Percentiles rank a stretch among this genome's conserved stretches.
phyloP scores from a whole-genome alignment of 2,329 filamentous ascomycete species.

The Davidsoniella eucalypti region DNA sequence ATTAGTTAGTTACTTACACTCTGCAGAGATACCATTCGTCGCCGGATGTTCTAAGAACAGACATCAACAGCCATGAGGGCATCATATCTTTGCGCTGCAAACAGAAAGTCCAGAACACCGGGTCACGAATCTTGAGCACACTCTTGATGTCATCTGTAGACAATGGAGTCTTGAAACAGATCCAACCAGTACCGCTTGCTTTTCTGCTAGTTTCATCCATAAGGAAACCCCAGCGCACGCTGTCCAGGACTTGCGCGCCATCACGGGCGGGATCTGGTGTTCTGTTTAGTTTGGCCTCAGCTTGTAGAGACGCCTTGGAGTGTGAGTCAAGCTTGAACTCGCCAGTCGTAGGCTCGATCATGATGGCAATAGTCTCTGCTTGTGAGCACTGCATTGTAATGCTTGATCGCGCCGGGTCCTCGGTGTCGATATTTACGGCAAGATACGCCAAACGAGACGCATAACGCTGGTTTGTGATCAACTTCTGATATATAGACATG shows the following conservation, averaged over 20 bases:
- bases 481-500: constrained; percentile 42
- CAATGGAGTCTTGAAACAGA: constrained; percentile 30
- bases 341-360: constrained; percentile 67
- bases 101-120: constrained; percentile 45
- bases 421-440: constrained; percentile 37
- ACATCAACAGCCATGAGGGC: constrained; percentile 53
- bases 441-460: constrained; percentile 41
- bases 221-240: constrained; percentile 43
- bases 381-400: constrained; percentile 48
- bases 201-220: constrained; percentile 44
- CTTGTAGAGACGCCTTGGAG: constrained; percentile 35
- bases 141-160: constrained; percentile 39
- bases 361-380: constrained; percentile 23
- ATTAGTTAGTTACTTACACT: constrained; percentile 24
- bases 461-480: constrained; percentile 46
- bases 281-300: constrained; percentile 50
- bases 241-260: constrained; percentile 40
- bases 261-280: constrained; percentile 39
- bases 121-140: constrained; percentile 44
- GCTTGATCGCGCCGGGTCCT: constrained; percentile 48
- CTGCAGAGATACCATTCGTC: constrained; percentile 68
- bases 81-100: constrained; percentile 59
- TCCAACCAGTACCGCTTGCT: constrained; percentile 51
- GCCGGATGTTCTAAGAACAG: constrained; percentile 53
- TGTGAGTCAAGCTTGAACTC: constrained; percentile 53